These are phyloP conservation scores for Fusarium duplospermum DNA, from an alignment of 2,329 filamentous ascomycete genomes.

Conservation along the genomic window DNA sequence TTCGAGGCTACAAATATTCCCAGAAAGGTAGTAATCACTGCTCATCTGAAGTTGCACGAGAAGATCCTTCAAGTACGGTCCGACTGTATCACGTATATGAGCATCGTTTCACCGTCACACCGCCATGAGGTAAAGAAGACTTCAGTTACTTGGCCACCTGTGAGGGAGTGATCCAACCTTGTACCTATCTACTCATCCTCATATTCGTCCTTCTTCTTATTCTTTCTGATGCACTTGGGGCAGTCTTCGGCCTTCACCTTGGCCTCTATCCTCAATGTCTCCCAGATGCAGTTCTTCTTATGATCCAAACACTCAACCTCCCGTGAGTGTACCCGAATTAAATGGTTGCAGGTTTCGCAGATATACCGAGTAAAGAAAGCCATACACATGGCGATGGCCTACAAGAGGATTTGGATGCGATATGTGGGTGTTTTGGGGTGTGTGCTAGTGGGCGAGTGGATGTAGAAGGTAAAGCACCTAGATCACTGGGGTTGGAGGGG, in stretches of 20 bases:
- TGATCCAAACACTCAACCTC: not conserved
- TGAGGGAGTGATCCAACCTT: not conserved
- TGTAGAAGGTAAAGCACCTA: not conserved
- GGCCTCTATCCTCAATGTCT: not conserved
- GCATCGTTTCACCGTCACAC: not conserved
- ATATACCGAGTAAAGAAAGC: not conserved
- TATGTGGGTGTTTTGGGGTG: not conserved
- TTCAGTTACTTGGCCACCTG: not conserved
- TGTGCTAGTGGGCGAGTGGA: not conserved
- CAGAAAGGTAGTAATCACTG: not conserved
- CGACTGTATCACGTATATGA: not conserved
- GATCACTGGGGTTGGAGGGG: not conserved
- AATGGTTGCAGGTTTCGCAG: not conserved
- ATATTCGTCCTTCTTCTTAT: too few species aligned
- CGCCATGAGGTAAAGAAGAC: not conserved
- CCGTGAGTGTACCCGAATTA: not conserved
- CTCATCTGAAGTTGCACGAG: not conserved
- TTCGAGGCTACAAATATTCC: not conserved
- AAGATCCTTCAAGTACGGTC: not conserved
- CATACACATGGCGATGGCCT: not conserved
- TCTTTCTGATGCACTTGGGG: not conserved
- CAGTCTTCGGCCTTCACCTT: not conserved
- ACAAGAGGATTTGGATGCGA: not conserved
- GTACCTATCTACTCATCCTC: not conserved
- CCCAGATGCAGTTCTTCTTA: not conserved